Base-by-base conservation (phyloP, 345 rosid species). In the Eucalyptus curtisii region DNA sequence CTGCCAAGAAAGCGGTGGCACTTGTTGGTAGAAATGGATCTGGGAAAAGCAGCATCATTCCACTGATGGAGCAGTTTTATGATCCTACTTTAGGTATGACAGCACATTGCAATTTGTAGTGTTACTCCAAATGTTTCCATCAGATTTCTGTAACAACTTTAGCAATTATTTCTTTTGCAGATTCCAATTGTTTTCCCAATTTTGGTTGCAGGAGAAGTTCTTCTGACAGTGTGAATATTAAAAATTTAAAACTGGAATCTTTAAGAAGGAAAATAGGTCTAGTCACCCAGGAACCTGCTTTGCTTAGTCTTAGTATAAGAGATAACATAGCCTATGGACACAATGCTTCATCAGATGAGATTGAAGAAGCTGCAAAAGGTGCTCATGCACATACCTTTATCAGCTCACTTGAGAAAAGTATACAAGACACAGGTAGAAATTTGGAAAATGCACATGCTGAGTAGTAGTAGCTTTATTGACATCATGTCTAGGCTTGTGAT, bases 11-110 rank as follows among this genome's bases (percentile, higher is more conserved):
- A 89, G 94, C 98, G 2, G 97, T 98, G 86, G 98, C 99, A 66
- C 99, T 98, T 94, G 99, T 98, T 90, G 99, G 99, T 87, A 94
- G 99, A 95, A 98, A 97, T 92, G 99, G 99, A 71, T 98, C 99
- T 86, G 99, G 99, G 81, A 98, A 98, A 90, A 97, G 98, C 93
- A 98, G 99, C 91, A 97, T 98, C 87, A 98, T 98, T 89, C 99
- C 99, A 31, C 95, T 98, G 20, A 96, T 98, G 99, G 99, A 98
- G 90, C 93, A 96, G 90, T 98, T 98, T 92, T 98, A 97, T 94
- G 99, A 97, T 94, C 99, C 99, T 88, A 98, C 98, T 79, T 92
- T 98, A 93, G 99, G 99, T 98, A 11, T 59, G 31, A 13, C 68
- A 59, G 31, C 68, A 59, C 31, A 59, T 59, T 59, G 14, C 14